Percentiles rank a stretch among this genome's conserved stretches.
phyloP scores from a whole-genome alignment of 371 early-diverging fungal species.

The Funneliformis caledonium region DNA sequence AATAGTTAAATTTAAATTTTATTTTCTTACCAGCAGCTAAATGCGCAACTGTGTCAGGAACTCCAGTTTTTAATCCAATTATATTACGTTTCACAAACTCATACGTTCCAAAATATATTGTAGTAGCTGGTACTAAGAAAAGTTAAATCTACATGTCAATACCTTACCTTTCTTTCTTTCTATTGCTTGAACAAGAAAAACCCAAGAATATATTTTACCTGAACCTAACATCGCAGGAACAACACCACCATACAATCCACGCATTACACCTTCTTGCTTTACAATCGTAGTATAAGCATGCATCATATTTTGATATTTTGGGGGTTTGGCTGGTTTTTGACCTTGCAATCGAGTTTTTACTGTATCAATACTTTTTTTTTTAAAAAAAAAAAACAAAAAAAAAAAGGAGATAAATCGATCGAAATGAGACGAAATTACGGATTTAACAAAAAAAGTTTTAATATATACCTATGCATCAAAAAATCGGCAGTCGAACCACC shows the following conservation, averaged over 20 bases:
- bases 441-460: neutral
- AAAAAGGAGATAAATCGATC: slow-evolving; percentile 1
- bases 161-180: neutral
- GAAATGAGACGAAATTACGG: neutral
- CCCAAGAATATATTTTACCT: slow-evolving; percentile 45
- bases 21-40: slow-evolving; percentile 61
- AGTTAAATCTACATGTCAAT: neutral
- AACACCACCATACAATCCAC: slow-evolving; percentile 77
- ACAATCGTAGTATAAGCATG: slow-evolving; percentile 69
- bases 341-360: slow-evolving; percentile 81
- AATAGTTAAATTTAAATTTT: neutral
- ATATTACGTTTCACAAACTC: slow-evolving; percentile 72
- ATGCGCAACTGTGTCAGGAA: slow-evolving; percentile 69
- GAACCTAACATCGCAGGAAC: slow-evolving; percentile 79
- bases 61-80: slow-evolving; percentile 50
- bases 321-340: slow-evolving; percentile 55
- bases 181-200: neutral
- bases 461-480: slow-evolving; percentile 68
- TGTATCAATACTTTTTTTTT: slow-evolving; percentile 63
- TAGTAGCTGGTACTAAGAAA: slow-evolving; percentile 64
- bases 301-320: slow-evolving; percentile 67
- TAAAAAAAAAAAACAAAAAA: neutral
- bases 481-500: slow-evolving; percentile 77
- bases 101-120: slow-evolving; percentile 78
- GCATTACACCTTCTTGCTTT: slow-evolving; percentile 69